Percentiles rank a stretch among this genome's conserved stretches.
phyloP scores from a whole-genome alignment of 2,329 filamentous ascomycete genomes.

The Aurifilum marmelostoma region DNA sequence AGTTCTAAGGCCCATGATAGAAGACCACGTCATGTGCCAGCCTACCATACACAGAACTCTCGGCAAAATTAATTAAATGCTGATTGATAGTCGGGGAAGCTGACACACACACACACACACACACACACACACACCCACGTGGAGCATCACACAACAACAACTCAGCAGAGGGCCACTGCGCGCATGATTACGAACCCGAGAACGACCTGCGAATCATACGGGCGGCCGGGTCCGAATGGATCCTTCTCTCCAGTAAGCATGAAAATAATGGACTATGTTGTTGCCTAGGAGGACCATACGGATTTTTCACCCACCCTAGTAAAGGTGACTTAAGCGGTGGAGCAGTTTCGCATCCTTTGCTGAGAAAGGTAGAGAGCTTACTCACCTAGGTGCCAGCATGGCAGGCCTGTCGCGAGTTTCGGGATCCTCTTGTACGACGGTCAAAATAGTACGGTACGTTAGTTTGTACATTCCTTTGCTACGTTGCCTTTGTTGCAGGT shows the following conservation, averaged over 20 bases:
- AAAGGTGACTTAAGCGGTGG: background rate
- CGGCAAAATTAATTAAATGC: conserved; percentile 37
- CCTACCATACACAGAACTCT: conserved; percentile 38
- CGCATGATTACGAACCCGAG: background rate
- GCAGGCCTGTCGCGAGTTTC: background rate
- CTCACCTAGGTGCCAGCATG: background rate
- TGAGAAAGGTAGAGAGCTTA: background rate
- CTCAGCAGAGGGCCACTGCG: background rate
- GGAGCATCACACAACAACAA: background rate
- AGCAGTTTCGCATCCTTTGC: background rate
- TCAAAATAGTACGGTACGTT: no score
- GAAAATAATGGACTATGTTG: conserved; percentile 3
- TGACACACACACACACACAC: no score
- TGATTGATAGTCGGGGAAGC: background rate
- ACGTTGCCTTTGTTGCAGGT: background rate
- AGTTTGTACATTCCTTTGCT: background rate
- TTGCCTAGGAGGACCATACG: conserved; percentile 4
- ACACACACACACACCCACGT: no score
- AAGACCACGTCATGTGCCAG: background rate
- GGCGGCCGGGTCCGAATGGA: background rate
- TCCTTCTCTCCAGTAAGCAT: conserved; percentile 4
- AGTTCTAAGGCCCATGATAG: background rate
- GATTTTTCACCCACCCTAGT: background rate
- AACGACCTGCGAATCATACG: background rate
- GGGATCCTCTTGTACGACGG: background rate